Base-by-base conservation (phyloP, 345 rosid species). In the Syzygium aromaticum region DNA sequence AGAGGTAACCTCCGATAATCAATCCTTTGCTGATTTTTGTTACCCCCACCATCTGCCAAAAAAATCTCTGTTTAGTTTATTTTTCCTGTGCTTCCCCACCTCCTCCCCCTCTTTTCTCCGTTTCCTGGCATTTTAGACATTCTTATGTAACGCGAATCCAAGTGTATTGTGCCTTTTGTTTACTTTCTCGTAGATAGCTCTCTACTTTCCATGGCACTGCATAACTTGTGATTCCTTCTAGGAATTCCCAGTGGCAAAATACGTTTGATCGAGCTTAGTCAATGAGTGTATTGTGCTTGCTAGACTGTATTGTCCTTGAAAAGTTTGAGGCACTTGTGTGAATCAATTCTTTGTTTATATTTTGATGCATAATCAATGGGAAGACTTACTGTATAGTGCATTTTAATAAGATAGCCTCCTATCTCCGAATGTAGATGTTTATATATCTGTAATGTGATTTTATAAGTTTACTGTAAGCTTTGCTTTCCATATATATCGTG, bases 1-100 rank as follows among this genome's bases (percentile, higher is more conserved):
- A 5, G 99, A 96, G 99, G 99, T 98, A 94, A 92, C 91, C 67
- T 84, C 87, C 84, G 86, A 49, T 33, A 73, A 8, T 73, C 49
- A 46, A 73, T 73, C 80, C 23, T 73, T 73, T 10, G 49, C 80
- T 73, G 49, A 73, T 73, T 73, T 33, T 73, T 73, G 80, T 73
- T 73, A 33, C 80, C 46, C 78, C 80, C 54, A 38, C 54, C 63
- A 61, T 77, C 51, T 27, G 7, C 23, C 43, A 73, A 33, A 33
- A 73, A 67, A 10, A 33, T 8, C 77, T 64, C 23, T 19, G 19
- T 64, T 64, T 9, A 38, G 3, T 33, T 73, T 73, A 49, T 73
- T 4, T 33, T 38, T 73, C 80, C 49, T 73, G 33, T 73, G 46
- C 46, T 33, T 33, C 46, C 25, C 80, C 80, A 17, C 13, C 25